Evolutionary conservation across 495 filamentous ascomycete species (phyloP), one percentile per base, ranked within the genome.

Genomic region (Hyaloscypha hepaticicola): DNA sequence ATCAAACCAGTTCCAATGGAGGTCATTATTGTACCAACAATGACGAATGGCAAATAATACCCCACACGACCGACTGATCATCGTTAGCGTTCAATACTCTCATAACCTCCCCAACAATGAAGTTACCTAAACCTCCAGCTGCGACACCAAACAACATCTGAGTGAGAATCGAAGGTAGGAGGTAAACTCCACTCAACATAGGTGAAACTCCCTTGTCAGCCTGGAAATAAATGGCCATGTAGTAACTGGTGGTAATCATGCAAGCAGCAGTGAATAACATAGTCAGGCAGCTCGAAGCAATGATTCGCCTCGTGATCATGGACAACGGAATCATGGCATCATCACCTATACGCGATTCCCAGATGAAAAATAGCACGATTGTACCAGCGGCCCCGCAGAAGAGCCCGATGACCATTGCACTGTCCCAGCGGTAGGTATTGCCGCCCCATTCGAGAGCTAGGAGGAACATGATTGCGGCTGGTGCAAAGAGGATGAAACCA

Each of bases 191-290:
- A 1, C 88, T 91, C 72, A 84, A 74, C 27, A 81, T 73, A 3
- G 86, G 82, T 19, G 77, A 77, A 9, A 78, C 79, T 21, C 80
- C 81, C 67, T 86, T 80, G 55, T 87, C 86, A 6, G 84, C 85
- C 74, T 95, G 90, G 76, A 93, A 92, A 88, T 89, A 97, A 66
- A 96, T 88, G 0, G 92, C 90, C 26, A 96, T 75, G 79, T 89
- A 88, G 73, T 87, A 91, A 24, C 38, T 58, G 1, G 55, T 56
- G 5, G 19, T 55, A 8, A 63, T 19, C 26, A 81, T 69, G 9
- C 64, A 68, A 24, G 38, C 58, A 66, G 61, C 28, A 59, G 33
- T 14, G 33, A 38, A 58, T 14, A 38, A 16, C 21, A 25, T 41
- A 11, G 73, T 60, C 41, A 76, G 1, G 55, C 78, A 76, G 50